A percentile compares a stretch with the other conserved stretches of the same genome.
Evolutionary conservation across 495 filamentous ascomycete genomes (phyloP).

Genomic region (Pyrenula massariospora): DNA sequence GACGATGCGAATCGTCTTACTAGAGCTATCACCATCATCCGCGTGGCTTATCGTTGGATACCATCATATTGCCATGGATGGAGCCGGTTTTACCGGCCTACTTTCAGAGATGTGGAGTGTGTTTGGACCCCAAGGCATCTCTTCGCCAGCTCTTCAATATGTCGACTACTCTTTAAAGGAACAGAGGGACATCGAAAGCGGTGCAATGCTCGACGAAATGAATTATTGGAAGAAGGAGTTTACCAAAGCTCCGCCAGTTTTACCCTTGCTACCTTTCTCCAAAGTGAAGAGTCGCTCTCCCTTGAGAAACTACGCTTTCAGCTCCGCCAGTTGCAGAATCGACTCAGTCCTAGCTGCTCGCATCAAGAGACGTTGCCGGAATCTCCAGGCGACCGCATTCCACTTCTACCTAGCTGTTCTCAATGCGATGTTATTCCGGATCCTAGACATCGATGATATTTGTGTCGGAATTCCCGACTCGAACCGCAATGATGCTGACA

Average conservation of each 20-base stretch:
- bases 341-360: background rate
- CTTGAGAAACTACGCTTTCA: background rate
- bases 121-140: conserved; percentile 7
- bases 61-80: conserved; percentile 41
- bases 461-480: conserved; percentile 32
- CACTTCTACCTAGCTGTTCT: conserved; percentile 31
- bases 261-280: conserved; percentile 26
- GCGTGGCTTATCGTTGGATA: conserved; percentile 22
- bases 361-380: conserved; percentile 10
- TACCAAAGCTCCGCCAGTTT: conserved; percentile 8
- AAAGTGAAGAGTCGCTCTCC: background rate
- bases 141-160: background rate
- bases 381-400: conserved; percentile 20
- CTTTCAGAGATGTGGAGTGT: conserved; percentile 24
- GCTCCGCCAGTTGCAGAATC: background rate
- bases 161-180: background rate
- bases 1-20: conserved; percentile 13
- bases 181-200: background rate
- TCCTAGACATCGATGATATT: conserved; percentile 15
- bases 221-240: conserved; percentile 25
- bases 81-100: conserved; percentile 24
- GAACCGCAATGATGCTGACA: conserved; percentile 18
- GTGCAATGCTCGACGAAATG: conserved; percentile 11
- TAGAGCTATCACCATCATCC: conserved; percentile 4
- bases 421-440: conserved; percentile 15